Evolutionary conservation across 768 basidiomycete species (phyloP).

Genomic region (Russula sp.): DNA sequence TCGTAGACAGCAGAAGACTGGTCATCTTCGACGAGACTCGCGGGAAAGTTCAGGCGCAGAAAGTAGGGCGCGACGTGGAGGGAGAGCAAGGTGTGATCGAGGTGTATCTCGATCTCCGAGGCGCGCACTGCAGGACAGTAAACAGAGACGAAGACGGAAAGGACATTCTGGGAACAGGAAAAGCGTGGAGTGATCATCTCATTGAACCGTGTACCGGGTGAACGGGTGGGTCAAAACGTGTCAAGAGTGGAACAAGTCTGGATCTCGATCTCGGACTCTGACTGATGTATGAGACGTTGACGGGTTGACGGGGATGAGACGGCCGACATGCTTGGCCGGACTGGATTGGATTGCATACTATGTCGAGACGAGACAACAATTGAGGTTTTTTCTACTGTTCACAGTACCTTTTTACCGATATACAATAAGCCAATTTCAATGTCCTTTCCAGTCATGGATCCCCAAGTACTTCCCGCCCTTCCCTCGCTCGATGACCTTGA

Average conservation of each 20-base stretch:
- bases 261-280: too few relatives aligned
- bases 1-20: conserved; percentile 68
- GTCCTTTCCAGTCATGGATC: conserved; percentile 23
- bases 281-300: too few relatives aligned
- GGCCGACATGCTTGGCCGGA: too few relatives aligned
- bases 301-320: too few relatives aligned
- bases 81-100: conserved; percentile 63
- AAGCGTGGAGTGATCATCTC: conserved; percentile 74
- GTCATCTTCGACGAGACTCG: conserved; percentile 61
- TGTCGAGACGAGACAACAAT: too few relatives aligned
- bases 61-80: conserved; percentile 83
- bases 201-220: too few relatives aligned
- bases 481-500: conserved; percentile 74
- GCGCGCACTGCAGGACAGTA: conserved; percentile 72
- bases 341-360: too few relatives aligned
- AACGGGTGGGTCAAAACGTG: too few relatives aligned
- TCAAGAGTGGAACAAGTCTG: too few relatives aligned
- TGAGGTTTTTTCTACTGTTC: too few relatives aligned
- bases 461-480: conserved; percentile 46
- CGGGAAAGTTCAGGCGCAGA: conserved; percentile 69
- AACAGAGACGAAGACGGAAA: conserved; percentile 49
- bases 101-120: conserved; percentile 72
- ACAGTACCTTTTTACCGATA: background rate
- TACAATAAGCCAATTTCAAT: background rate
- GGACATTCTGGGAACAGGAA: conserved; percentile 56